A percentile compares a stretch with the other conserved stretches of the same genome.
These are phyloP conservation scores for Bretziella fagacearum DNA, from an alignment of 2,329 filamentous ascomycete genomes.

Conservation along the genomic window DNA sequence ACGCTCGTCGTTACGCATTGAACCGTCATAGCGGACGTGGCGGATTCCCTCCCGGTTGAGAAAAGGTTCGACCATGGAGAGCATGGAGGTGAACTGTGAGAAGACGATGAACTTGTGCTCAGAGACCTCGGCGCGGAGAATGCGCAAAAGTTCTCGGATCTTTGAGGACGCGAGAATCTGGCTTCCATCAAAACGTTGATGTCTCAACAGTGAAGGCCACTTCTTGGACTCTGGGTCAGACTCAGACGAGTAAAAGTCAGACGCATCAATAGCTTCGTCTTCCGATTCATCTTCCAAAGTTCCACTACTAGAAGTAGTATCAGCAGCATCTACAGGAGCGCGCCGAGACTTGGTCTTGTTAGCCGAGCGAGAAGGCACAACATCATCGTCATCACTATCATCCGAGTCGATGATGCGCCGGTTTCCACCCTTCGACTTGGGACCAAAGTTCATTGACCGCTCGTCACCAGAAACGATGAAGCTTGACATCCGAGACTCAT, in stretches of 20 bases:
- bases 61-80: constrained; percentile 90
- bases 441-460: constrained; percentile 1
- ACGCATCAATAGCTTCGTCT: constrained; percentile 21
- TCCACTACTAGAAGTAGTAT: too few species aligned
- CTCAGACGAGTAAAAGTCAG: constrained; percentile 4
- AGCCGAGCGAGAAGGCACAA: background rate
- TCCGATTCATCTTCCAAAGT: background rate
- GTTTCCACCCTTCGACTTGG: constrained; percentile 24
- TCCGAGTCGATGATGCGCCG: constrained; percentile 14
- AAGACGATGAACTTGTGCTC: constrained; percentile 97
- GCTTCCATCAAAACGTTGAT: constrained; percentile 17
- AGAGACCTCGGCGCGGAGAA: constrained; percentile 60
- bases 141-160: constrained; percentile 67
- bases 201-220: background rate
- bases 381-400: background rate
- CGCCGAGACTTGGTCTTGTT: background rate
- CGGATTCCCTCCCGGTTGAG: constrained; percentile 55
- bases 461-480: constrained; percentile 38
- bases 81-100: constrained; percentile 96
- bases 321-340: too few species aligned
- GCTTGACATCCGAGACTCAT: constrained; percentile 36
- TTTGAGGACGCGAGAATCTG: constrained; percentile 62
- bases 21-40: constrained; percentile 83
- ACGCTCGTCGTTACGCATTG: constrained; percentile 83
- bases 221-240: background rate